Conservation (phyloP, 2,329 filamentous ascomycete species). For the Tolypocladium inflatum region DNA sequence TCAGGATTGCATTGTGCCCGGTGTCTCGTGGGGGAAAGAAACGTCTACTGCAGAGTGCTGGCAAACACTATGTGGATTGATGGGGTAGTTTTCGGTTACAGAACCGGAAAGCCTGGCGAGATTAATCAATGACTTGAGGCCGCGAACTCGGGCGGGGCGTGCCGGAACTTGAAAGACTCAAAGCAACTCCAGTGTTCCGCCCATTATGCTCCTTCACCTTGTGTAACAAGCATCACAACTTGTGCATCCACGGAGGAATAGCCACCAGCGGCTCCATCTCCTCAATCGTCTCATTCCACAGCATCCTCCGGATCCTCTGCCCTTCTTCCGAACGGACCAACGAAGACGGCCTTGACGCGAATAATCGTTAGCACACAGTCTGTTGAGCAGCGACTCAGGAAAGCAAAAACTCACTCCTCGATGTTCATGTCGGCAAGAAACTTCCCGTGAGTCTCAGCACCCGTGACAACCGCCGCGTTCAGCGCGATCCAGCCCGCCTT, state of each 20-base stretch:
- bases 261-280: background rate
- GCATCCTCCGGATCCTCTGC: background rate
- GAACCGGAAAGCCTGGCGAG: no score
- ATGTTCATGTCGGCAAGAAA: background rate
- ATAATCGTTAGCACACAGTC: background rate
- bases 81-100: no score
- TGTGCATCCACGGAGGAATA: background rate
- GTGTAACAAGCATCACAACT: slow-evolving; percentile 5
- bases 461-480: background rate
- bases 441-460: background rate
- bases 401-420: background rate
- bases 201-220: background rate
- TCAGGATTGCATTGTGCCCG: no score
- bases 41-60: no score
- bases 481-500: background rate
- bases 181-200: no score
- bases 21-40: no score
- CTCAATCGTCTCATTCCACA: background rate
- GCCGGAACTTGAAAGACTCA: no score
- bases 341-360: background rate
- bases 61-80: no score
- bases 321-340: background rate
- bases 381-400: no score
- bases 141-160: no score
- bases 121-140: no score